These are phyloP conservation scores for Bromus sterilis DNA, from an alignment of 176 grass and related monocot species.

Conservation along the genomic window DNA sequence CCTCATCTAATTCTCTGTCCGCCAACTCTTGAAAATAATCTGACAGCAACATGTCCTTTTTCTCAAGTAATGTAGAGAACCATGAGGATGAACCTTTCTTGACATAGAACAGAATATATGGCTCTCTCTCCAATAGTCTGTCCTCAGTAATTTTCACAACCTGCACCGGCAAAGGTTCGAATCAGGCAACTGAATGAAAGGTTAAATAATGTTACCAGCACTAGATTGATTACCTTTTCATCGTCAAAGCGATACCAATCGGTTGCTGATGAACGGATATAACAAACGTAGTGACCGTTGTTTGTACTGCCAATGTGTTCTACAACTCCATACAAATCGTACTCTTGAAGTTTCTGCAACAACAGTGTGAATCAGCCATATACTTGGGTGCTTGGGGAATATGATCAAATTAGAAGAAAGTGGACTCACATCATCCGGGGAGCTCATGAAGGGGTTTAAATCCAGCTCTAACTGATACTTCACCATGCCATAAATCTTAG, in stretches of 20 bases:
- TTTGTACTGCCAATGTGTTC: conserved; percentile 22
- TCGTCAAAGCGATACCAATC: conserved; percentile 49
- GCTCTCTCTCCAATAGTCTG: conserved; percentile 6
- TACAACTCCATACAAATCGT: conserved; percentile 55
- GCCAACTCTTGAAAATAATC: not conserved
- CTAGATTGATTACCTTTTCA: conserved; percentile 14
- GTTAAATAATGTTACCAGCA: not conserved
- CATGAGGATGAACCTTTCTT: conserved; percentile 46
- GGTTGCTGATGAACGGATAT: conserved; percentile 30
- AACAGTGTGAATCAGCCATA: not conserved
- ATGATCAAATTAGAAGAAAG: conserved; percentile 1
- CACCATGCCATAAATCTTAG: conserved; percentile 32
- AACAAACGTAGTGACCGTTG: conserved; percentile 42
- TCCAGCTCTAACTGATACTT: conserved; percentile 30
- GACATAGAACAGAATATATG: conserved; percentile 57
- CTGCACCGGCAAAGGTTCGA: conserved; percentile 14
- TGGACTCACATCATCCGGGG: conserved; percentile 10
- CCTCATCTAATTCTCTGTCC: not conserved
- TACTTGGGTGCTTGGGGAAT: not conserved
- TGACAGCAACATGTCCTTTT: not conserved
- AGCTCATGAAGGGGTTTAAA: conserved; percentile 38
- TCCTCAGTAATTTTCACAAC: conserved; percentile 7
- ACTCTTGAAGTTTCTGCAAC: conserved; percentile 34
- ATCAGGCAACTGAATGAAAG: not conserved
- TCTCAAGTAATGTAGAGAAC: conserved; percentile 47